A percentile compares a stretch with the other conserved stretches of the same genome.
Conservation (phyloP, 495 filamentous ascomycete genomes). For the Aspergillus leporis region DNA sequence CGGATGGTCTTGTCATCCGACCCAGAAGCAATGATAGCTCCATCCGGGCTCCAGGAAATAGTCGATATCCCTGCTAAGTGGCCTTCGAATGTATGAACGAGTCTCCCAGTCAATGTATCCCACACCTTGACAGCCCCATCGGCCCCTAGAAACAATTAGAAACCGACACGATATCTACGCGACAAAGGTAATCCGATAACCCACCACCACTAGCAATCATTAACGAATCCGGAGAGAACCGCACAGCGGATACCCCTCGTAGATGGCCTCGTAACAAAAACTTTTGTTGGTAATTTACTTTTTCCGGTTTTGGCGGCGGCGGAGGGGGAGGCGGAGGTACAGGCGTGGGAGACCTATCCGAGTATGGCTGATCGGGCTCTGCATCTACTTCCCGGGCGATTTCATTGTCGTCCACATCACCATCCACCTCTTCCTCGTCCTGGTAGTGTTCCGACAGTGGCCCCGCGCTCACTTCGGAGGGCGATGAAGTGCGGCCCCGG, state of each 20-base stretch:
- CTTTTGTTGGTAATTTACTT: slow-evolving; percentile 59
- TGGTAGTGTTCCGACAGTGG: slow-evolving; percentile 10
- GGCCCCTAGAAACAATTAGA: slow-evolving; percentile 56
- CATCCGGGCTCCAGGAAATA: slow-evolving; percentile 88
- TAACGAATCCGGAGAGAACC: slow-evolving; percentile 84
- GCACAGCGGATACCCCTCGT: slow-evolving; percentile 78
- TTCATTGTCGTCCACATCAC: slow-evolving; percentile 20
- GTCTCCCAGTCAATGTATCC: slow-evolving; percentile 74
- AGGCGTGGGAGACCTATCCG: slow-evolving; percentile 35
- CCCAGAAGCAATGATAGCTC: slow-evolving; percentile 80
- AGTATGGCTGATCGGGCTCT: slow-evolving; percentile 13
- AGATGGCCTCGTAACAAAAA: slow-evolving; percentile 73
- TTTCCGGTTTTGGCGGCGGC: slow-evolving; percentile 45
- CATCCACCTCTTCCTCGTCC: slow-evolving; percentile 13
- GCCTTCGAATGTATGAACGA: slow-evolving; percentile 85
- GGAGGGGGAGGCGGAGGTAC: slow-evolving; percentile 41
- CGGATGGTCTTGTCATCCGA: slow-evolving; percentile 96
- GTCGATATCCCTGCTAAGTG: slow-evolving; percentile 91
- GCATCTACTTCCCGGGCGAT: slow-evolving; percentile 9
- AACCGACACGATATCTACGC: slow-evolving; percentile 2
- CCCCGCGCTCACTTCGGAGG: slow-evolving; percentile 21
- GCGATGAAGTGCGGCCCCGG: slow-evolving; percentile 27
- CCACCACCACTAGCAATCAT: slow-evolving; percentile 87
- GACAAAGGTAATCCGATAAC: slow-evolving; percentile 20
- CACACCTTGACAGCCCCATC: slow-evolving; percentile 89